Conservation (phyloP, 495 filamentous ascomycete species). For the Paragyromitra xinjiangensis region DNA sequence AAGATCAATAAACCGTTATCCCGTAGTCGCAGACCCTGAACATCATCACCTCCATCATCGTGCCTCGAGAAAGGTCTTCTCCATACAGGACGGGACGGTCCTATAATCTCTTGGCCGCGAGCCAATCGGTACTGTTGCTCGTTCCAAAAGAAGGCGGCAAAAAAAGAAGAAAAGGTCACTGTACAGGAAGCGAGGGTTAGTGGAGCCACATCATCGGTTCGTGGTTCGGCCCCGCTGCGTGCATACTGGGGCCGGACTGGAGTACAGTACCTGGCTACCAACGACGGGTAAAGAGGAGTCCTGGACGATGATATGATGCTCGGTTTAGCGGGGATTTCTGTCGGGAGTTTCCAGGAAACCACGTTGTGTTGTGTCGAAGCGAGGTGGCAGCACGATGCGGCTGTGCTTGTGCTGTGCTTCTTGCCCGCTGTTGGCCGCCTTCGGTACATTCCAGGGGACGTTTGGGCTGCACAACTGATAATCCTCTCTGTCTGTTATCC, state of each 20-base stretch:
- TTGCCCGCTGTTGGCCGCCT: conserved; percentile 15
- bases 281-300: conserved; percentile 17
- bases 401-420: conserved; percentile 5
- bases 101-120: conserved; percentile 11
- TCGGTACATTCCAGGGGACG: conserved; percentile 14
- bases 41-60: conserved; percentile 43
- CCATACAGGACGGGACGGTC: conserved; percentile 24
- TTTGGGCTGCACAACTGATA: conserved; percentile 2
- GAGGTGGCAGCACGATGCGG: conserved; percentile 27
- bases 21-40: conserved; percentile 28
- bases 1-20: conserved; percentile 39
- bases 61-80: conserved; percentile 26
- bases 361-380: conserved; percentile 20
- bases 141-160: conserved; percentile 24
- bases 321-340: conserved; percentile 24
- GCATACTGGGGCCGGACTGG: conserved; percentile 6
- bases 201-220: conserved; percentile 51
- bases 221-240: conserved; percentile 26
- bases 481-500: conserved; percentile 1
- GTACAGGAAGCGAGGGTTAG: conserved; percentile 15
- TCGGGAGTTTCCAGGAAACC: conserved; percentile 30
- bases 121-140: conserved; percentile 33
- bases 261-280: conserved; percentile 15
- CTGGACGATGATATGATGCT: conserved; percentile 12
- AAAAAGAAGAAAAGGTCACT: conserved; percentile 25